These are phyloP conservation scores for Corynespora cassiicola DNA, from an alignment of 2,329 filamentous ascomycete species.

Conservation along the genomic window DNA sequence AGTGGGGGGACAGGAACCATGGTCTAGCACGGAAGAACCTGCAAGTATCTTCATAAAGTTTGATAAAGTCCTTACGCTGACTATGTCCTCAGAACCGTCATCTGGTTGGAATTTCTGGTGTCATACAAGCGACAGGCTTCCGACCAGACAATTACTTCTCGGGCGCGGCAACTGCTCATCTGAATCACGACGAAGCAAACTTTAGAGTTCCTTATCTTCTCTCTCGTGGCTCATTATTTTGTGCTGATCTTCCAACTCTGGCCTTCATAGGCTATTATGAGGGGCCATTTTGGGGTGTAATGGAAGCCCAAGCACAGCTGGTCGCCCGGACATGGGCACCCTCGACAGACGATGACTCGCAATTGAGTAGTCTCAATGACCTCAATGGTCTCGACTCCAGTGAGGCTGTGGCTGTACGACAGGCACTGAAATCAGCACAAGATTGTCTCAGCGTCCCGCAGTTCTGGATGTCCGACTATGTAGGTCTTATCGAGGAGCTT, in stretches of 20 bases:
- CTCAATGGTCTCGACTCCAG: slow-evolving; percentile 28
- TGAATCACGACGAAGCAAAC: no score
- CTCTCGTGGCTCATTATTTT: slow-evolving; percentile 71
- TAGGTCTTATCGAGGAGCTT: slow-evolving; percentile 77
- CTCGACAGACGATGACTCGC: no score
- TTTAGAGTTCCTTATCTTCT: slow-evolving; percentile 61
- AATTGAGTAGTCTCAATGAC: no score
- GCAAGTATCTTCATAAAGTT: neutral
- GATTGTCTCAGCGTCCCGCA: slow-evolving; percentile 61
- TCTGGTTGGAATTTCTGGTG: slow-evolving; percentile 68
- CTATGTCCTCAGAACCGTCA: neutral
- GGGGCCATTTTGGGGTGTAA: slow-evolving; percentile 84
- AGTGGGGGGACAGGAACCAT: no score
- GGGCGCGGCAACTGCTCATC: slow-evolving; percentile 54
- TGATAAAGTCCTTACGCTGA: neutral
- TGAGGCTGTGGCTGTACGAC: slow-evolving; percentile 55
- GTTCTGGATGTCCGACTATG: slow-evolving; percentile 85
- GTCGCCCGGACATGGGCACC: slow-evolving; percentile 68
- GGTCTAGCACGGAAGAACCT: slow-evolving; percentile 1
- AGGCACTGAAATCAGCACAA: slow-evolving; percentile 46
- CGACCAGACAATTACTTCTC: no score
- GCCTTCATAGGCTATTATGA: slow-evolving; percentile 87
- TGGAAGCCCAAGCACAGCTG: slow-evolving; percentile 83
- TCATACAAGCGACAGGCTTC: slow-evolving; percentile 81
- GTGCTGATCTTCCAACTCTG: slow-evolving; percentile 66